Percentiles rank a stretch among this genome's conserved stretches.
Evolutionary conservation across 768 basidiomycete genomes (phyloP).

Genomic region (Cystobasidium onofrii): DNA sequence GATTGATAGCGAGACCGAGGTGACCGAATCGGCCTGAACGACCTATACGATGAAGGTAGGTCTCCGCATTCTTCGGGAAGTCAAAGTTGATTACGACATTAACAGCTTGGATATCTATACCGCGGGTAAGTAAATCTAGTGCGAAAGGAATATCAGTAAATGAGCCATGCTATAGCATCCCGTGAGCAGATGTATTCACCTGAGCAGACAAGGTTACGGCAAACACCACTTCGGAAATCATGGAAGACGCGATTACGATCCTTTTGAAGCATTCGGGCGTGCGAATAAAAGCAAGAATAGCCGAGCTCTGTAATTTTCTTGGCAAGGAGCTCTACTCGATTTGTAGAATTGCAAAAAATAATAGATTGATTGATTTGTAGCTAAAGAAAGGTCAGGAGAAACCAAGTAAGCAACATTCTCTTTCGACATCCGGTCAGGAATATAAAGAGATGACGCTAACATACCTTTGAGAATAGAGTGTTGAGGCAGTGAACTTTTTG

Average conservation of each 20-base stretch:
- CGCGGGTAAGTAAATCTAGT: constrained; percentile 83
- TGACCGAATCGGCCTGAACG: constrained; percentile 97
- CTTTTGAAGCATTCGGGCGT: constrained; percentile 97
- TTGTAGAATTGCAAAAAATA: constrained; percentile 99
- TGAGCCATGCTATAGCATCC: background rate
- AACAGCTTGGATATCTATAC: constrained; percentile 99
- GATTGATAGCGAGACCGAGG: constrained; percentile 90
- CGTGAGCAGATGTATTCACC: constrained; percentile 41
- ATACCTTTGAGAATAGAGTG: constrained; percentile 94
- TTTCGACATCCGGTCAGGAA: background rate
- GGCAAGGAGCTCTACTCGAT: constrained; percentile 96
- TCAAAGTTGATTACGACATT: constrained; percentile 99
- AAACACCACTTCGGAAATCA: constrained; percentile 96
- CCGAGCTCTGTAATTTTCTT: constrained; percentile 99
- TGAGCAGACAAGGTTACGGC: constrained; percentile 92
- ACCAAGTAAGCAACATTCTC: constrained; percentile 48
- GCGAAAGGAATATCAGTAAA: background rate
- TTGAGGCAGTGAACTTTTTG: constrained; percentile 99
- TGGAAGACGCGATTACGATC: constrained; percentile 99
- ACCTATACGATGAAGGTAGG: constrained; percentile 96
- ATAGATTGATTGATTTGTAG: constrained; percentile 99
- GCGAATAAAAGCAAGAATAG: constrained; percentile 99
- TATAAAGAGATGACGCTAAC: constrained; percentile 14
- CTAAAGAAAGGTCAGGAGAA: constrained; percentile 55
- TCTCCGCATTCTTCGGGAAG: constrained; percentile 97